Base-by-base conservation (phyloP, 352 stramenopile genomes). In the Globisporangium yorkense region DNA sequence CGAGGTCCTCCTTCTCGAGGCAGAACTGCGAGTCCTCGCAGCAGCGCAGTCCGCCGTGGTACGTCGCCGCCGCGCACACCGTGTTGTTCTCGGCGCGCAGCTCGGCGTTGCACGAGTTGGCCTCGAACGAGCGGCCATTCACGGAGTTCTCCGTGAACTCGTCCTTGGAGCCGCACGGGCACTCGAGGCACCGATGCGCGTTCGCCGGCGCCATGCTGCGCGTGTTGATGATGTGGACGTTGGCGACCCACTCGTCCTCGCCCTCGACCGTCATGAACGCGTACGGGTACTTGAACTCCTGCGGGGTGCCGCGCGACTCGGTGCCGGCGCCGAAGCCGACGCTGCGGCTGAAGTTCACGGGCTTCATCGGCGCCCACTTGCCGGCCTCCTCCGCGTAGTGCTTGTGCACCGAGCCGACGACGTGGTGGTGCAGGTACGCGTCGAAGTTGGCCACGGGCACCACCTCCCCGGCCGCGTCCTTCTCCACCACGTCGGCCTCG, bases 141-240 rank as follows among this genome's bases (percentile, higher is more conserved):
- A 93, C 77, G 1, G 70, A 33, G 21, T 74, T 63, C 40, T 39
- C 58, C 2, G 75, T 81, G 49, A 87, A 67, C 56, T 71, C 60
- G 59, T 93, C 80, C 55, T 82, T 72, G 3, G 80, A 76, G 29
- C 78, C 89, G 63, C 83, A 93, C 37, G 83, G 83, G 21, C 83
- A 93, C 62, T 93, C 83, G 27, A 93, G 70, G 54, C 83, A 93
- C 33, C 57, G 61, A 54, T 91, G 80, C 29, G 80, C 79, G 29
- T 65, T 62, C 29, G 66, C 57, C 8, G 52, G 41, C 21, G 59
- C 10, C 67, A 93, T 70, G 48, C 80, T 62, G 49, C 83, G 78
- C 33, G 80, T 93, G 72, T 93, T 91, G 68, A 93, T 87, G 37
- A 93, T 70, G 63, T 93, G 83, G 16, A 91, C 78, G 63, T 91